Conservation (phyloP, 768 basidiomycete species). For the Lepiota venenata region DNA sequence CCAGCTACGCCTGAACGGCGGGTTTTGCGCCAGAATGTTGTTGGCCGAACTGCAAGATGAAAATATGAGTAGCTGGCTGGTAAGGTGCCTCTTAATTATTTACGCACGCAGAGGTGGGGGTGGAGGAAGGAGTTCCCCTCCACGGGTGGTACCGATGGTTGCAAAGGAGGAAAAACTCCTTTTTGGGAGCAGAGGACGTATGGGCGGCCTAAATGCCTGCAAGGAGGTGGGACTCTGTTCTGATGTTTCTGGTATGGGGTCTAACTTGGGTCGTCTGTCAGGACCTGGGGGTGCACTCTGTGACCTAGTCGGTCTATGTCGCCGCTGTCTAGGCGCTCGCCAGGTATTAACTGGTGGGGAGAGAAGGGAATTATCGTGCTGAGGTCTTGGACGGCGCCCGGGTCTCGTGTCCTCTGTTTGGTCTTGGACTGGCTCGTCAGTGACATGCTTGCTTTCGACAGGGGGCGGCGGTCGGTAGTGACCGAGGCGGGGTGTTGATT, state of each 20-base stretch:
- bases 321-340: constrained; percentile 29
- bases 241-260: constrained; percentile 8
- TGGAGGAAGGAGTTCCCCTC: constrained; percentile 52
- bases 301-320: constrained; percentile 43
- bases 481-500: constrained; percentile 12
- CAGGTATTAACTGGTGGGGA: constrained; percentile 49
- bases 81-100: not conserved
- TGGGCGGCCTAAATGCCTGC: constrained; percentile 9
- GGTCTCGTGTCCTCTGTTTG: constrained; percentile 23
- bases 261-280: constrained; percentile 15
- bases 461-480: constrained; percentile 17
- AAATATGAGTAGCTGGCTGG: constrained; percentile 1
- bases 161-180: constrained; percentile 28
- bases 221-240: constrained; percentile 14
- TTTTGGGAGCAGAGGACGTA: constrained; percentile 18
- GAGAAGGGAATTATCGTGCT: constrained; percentile 32
- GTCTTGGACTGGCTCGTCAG: constrained; percentile 38
- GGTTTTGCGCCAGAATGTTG: constrained; percentile 78
- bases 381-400: constrained; percentile 2
- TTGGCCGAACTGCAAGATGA: constrained; percentile 60
- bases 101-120: constrained; percentile 64
- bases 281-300: constrained; percentile 45
- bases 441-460: constrained; percentile 32
- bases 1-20: constrained; percentile 67
- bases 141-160: constrained; percentile 25